phyloP scores from a whole-genome alignment of 2,329 filamentous ascomycete species.

The Monosporascus sp. region DNA sequence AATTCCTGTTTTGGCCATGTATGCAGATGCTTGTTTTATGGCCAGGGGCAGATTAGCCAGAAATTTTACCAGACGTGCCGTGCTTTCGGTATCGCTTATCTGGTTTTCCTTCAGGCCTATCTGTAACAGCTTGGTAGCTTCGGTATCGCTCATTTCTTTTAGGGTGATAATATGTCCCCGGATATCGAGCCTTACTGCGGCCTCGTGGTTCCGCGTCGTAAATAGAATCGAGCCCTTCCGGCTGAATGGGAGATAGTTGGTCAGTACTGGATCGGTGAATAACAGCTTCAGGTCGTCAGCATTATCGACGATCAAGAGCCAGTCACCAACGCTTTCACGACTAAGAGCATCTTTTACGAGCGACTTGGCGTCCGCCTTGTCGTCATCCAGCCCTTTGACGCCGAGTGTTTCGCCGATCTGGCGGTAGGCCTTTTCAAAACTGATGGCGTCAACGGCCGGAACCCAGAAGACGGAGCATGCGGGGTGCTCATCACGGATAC shows the following conservation, averaged over 20 bases:
- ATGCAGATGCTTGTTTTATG: slow-evolving; percentile 31
- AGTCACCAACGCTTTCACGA: too few species aligned
- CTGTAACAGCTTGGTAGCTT: not conserved
- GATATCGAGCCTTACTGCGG: slow-evolving; percentile 2
- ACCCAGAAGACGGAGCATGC: too few species aligned
- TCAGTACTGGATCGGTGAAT: too few species aligned
- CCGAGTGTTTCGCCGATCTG: too few species aligned
- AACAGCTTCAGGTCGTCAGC: too few species aligned
- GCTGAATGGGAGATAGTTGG: slow-evolving; percentile 23
- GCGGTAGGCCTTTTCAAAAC: too few species aligned
- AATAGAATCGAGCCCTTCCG: slow-evolving; percentile 26
- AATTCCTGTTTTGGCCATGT: slow-evolving; percentile 24
- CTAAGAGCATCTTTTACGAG: too few species aligned
- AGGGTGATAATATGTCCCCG: not conserved
- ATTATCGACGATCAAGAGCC: too few species aligned
- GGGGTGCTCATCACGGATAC: too few species aligned
- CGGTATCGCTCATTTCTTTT: not conserved
- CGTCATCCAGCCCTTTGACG: too few species aligned
- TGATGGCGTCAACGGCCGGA: too few species aligned
- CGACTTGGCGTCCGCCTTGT: too few species aligned
- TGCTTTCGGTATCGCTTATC: slow-evolving; percentile 1
- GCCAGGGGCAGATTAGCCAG: slow-evolving; percentile 29
- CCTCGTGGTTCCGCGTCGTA: slow-evolving; percentile 18
- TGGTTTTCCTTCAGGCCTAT: slow-evolving; percentile 1
- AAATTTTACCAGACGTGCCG: slow-evolving; percentile 21